These are phyloP conservation scores for Boletus sensibilis DNA, from an alignment of 768 basidiomycete genomes.

Conservation along the genomic window DNA sequence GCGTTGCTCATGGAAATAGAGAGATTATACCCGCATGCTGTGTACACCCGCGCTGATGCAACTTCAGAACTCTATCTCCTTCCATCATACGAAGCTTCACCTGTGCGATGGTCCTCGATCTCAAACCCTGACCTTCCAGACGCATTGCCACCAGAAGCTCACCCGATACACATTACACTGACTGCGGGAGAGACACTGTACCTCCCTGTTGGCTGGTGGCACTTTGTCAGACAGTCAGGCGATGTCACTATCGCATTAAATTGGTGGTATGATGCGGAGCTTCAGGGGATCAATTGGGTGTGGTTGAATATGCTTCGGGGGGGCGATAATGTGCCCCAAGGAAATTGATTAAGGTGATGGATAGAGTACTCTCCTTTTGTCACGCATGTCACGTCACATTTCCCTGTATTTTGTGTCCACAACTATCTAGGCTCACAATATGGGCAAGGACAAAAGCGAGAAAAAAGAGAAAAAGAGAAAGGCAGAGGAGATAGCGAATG, in stretches of 20 bases:
- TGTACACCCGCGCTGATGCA: constrained; percentile 45
- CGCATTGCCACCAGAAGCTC: constrained; percentile 49
- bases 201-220: constrained; percentile 95
- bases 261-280: constrained; percentile 89
- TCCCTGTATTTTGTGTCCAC: neutral
- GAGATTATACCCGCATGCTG: constrained; percentile 63
- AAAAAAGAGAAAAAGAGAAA: constrained; percentile 75
- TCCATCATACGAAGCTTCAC: constrained; percentile 36
- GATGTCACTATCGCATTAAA: constrained; percentile 70
- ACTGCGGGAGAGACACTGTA: constrained; percentile 78
- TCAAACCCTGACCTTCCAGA: constrained; percentile 51
- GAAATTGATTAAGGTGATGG: constrained; percentile 33
- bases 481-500: constrained; percentile 32
- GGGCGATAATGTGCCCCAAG: constrained; percentile 19
- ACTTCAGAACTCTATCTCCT: constrained; percentile 28
- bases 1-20: constrained; percentile 39
- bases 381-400: constrained; percentile 24
- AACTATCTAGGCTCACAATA: constrained; percentile 19
- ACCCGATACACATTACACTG: constrained; percentile 67
- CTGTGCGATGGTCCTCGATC: constrained; percentile 83
- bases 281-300: constrained; percentile 69
- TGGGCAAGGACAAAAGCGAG: constrained; percentile 76
- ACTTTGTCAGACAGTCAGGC: constrained; percentile 75
- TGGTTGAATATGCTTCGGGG: constrained; percentile 62
- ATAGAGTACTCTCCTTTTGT: constrained; percentile 1